Evolutionary conservation across 306 rosid genomes (phyloP), one percentile per base, ranked within the genome.

Genomic region (Erythrophleum fordii): DNA sequence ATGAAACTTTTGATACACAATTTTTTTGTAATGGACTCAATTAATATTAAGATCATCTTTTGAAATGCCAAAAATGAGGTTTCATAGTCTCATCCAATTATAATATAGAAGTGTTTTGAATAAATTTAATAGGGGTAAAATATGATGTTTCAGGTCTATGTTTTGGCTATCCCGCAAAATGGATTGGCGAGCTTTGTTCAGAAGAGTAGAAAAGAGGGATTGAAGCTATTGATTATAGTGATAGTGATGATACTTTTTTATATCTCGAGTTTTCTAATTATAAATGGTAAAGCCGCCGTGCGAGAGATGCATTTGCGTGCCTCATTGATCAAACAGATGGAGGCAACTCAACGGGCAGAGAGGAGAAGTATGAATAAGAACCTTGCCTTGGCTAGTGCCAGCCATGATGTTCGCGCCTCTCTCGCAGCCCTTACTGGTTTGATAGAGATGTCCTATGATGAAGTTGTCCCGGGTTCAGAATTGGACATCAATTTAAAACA

Each of bases 351-450:
- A 77, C 90, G 88, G 70, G 97, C 98, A 12, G 96, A 90, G 85
- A 80, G 88, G 39, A 92, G 86, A 76, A 89, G 87, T 58, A 83
- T 80, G 86, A 91, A 92, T 34, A 92, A 91, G 82, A 94, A 88
- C 18, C 71, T 48, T 2, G 97, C 97, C 37, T 89, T 91, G 49
- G 88, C 93, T 1, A 79, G 64, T 20, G 94, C 93, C 11, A 94
- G 91, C 88, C 97, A 92, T 67, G 98, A 92, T 76, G 77, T 94
- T 85, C 91, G 94, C 0, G 83, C 88, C 72, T 86, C 91, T 83
- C 90, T 92, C 4, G 93, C 97, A 0, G 91, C 83, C 20, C 84
- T 94, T 35, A 82, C 81, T 5, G 94, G 93, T 66, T 82, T 91
- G 86, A 87, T 94, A 3, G 90, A 89, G 13, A 31, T 87, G 46